A percentile compares a stretch with the other conserved stretches of the same genome.
Evolutionary conservation across 495 filamentous ascomycete genomes (phyloP).

Genomic region (Extremus antarcticus): DNA sequence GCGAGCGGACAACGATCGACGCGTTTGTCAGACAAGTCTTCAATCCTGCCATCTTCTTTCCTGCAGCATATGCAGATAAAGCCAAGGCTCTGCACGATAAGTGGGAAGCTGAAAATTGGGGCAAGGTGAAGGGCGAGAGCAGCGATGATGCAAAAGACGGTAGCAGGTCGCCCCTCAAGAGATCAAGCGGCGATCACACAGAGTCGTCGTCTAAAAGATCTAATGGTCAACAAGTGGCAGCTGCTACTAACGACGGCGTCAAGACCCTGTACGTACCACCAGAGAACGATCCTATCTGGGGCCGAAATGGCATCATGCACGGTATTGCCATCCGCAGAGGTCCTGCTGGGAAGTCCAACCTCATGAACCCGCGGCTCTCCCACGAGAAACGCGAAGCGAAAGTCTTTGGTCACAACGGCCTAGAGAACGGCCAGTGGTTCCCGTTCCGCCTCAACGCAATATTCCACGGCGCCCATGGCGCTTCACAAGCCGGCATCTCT

Average conservation of each 20-base stretch:
- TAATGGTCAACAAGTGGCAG: no score
- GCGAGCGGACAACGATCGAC: not conserved
- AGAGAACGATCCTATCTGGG: not conserved
- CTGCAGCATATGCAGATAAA: not conserved
- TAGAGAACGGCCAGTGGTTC: constrained; percentile 1
- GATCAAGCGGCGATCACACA: not conserved
- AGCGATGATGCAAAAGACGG: not conserved
- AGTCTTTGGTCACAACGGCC: constrained; percentile 5
- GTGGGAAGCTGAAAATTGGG: not conserved
- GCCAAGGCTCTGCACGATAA: not conserved
- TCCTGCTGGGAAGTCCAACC: not conserved
- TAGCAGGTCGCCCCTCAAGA: not conserved
- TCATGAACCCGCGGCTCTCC: not conserved
- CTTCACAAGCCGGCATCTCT: not conserved
- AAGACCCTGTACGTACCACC: not conserved
- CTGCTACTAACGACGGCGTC: not conserved
- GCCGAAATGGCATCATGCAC: constrained; percentile 4
- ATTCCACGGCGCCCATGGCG: constrained; percentile 4
- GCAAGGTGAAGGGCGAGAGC: not conserved
- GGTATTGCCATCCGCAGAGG: not conserved
- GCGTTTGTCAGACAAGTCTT: not conserved
- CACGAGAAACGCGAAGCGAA: not conserved
- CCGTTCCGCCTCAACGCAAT: not conserved
- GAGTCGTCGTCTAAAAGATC: no score
- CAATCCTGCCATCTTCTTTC: not conserved